Base-by-base conservation (phyloP, 2,329 filamentous ascomycete species). In the Phymatotrichopsis omnivora region DNA sequence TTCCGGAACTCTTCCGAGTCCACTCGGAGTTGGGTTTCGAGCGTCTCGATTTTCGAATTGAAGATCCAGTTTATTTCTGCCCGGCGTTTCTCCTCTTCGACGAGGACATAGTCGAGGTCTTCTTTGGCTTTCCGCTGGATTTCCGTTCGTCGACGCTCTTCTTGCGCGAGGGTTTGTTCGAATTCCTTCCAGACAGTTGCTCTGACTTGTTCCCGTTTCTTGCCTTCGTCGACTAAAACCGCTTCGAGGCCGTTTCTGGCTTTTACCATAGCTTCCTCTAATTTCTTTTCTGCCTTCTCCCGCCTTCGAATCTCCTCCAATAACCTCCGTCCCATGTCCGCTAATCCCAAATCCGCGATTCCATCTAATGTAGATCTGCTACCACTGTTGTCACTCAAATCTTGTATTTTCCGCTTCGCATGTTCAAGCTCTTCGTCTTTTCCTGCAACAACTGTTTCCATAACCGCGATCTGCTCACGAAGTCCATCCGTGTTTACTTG, bases 391-490 rank as follows among this genome's bases (percentile, higher is more conserved):
- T 38, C 28, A 20, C 31, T 40, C 37, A 51, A 17, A 12, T 33
- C 38, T n/a, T 51, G 38, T 27, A 51, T 50, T 65, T 65, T 67
- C 45, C 65, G 61, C 28, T 62, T 64, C 4, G 64, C 67, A 16
- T 62, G 61, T 45, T 64, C 65, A 38, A 56, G 35, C 33, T 51
- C 47, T 25, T 41, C 39, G 22, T 44, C 54, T 20, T 48, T 47
- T 29, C 47, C 49, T 10, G 31, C 25, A 7, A 54, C 27, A 35
- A 31, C 35, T n/a, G 33, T 23, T 32, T 55, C 51, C 30, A 54
- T 24, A 14, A 16, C 28, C 12, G 33, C 28, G 7, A 55, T 37
- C 33, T 33, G 42, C n/a, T 46, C 42, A 10, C 35, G 35, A 4
- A 50, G 34, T 6, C 30, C 42, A 41, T 49, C 43, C 11, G 31